Conservation (phyloP, 257 asterid genomes). For the Nemophila menziesii region DNA sequence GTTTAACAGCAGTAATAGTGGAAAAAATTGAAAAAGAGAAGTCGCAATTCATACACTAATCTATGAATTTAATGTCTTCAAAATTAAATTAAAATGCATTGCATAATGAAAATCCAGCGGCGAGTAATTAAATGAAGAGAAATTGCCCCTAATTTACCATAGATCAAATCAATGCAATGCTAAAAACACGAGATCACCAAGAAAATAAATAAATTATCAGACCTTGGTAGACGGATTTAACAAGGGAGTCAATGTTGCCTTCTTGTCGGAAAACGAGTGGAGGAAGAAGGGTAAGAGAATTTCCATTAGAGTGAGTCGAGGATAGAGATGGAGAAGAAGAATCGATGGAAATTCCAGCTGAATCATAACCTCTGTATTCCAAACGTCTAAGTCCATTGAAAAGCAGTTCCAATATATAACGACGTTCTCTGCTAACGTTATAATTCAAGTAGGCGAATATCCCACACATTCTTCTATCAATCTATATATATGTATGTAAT, state of each 20-base stretch:
- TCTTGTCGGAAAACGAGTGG: slow-evolving; percentile 69
- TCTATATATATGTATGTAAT: not conserved
- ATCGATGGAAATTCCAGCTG: slow-evolving; percentile 71
- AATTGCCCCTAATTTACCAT: not conserved
- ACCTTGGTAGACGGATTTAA: slow-evolving; percentile 76
- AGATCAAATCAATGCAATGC: not conserved
- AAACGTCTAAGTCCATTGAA: slow-evolving; percentile 81
- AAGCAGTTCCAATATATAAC: slow-evolving; percentile 66
- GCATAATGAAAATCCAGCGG: not conserved
- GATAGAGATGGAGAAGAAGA: slow-evolving; percentile 11
- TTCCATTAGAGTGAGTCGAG: not conserved
- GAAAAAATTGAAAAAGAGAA: not conserved
- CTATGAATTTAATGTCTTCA: not conserved
- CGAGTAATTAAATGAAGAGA: not conserved
- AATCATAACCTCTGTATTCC: slow-evolving; percentile 98
- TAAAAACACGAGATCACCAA: not conserved
- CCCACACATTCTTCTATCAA: slow-evolving; percentile 57
- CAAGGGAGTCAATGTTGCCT: slow-evolving; percentile 78
- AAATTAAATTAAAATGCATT: too few relatives aligned
- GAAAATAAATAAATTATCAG: not conserved
- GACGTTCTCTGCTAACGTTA: slow-evolving; percentile 56
- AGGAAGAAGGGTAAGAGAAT: slow-evolving; percentile 14
- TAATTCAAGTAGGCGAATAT: slow-evolving; percentile 86
- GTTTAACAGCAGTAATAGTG: not conserved
- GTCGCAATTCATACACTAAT: not conserved